A percentile compares a stretch with the other conserved stretches of the same genome.
Evolutionary conservation across 306 rosid genomes (phyloP).

Genomic region (Medicago truncatula): MtrunA17r5.0-ANR NC_053042.1:43008501-43009000

Average conservation of each 20-base stretch:
- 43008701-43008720: slow-evolving; percentile 92
- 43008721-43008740: slow-evolving; percentile 84
- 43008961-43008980: background rate
- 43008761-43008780: slow-evolving; percentile 98
- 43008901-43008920: background rate
- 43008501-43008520: background rate
- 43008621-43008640: slow-evolving; percentile 60
- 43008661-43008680: slow-evolving; percentile 63
- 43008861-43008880: slow-evolving; percentile 7
- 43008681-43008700: slow-evolving; percentile 59
- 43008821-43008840: background rate
- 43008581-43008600: slow-evolving; percentile 8
- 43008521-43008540: too few relatives aligned
- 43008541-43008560: too few relatives aligned
- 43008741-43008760: slow-evolving; percentile 84
- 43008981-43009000: background rate
- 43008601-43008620: slow-evolving; percentile 12
- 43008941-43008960: background rate
- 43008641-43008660: slow-evolving; percentile 50
- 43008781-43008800: slow-evolving; percentile 66
- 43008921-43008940: too few relatives aligned
- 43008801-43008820: background rate
- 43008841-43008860: slow-evolving; percentile 22
- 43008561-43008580: slow-evolving; percentile 37
- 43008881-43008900: slow-evolving; percentile 19